Evolutionary conservation across 495 filamentous ascomycete species (phyloP).

Genomic region (Paragyromitra xinjiangensis): DNA sequence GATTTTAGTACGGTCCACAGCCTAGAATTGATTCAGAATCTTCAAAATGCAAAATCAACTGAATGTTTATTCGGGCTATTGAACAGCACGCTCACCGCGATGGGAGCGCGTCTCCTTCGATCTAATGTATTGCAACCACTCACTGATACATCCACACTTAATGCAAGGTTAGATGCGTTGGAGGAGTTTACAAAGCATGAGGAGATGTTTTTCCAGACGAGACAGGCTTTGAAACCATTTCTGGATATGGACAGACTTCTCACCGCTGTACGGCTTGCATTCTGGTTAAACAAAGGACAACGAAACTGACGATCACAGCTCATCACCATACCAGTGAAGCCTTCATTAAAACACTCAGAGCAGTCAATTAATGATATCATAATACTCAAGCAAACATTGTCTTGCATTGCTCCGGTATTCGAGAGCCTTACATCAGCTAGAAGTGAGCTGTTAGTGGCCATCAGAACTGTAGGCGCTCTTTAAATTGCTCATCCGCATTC

Average conservation of each 20-base stretch:
- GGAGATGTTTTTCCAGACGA: slow-evolving; percentile 82
- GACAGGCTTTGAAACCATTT: slow-evolving; percentile 77
- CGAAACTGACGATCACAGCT: slow-evolving; percentile 64
- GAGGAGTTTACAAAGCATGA: slow-evolving; percentile 85
- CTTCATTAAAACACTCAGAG: slow-evolving; percentile 72
- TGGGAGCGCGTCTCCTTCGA: slow-evolving; percentile 82
- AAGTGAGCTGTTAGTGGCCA: slow-evolving; percentile 71
- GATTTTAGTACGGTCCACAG: slow-evolving; percentile 84
- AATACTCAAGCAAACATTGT: slow-evolving; percentile 82
- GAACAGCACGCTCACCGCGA: slow-evolving; percentile 84
- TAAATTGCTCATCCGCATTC: slow-evolving; percentile 21
- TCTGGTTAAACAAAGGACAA: slow-evolving; percentile 25
- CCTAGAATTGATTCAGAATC: slow-evolving; percentile 89
- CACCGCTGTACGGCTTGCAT: slow-evolving; percentile 63
- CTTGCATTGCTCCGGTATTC: slow-evolving; percentile 71
- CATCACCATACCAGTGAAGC: slow-evolving; percentile 72
- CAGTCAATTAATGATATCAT: slow-evolving; percentile 87
- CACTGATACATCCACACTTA: slow-evolving; percentile 67
- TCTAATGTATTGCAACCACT: slow-evolving; percentile 90
- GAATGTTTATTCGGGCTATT: slow-evolving; percentile 83
- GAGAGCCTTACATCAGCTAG: slow-evolving; percentile 72
- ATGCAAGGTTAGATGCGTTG: slow-evolving; percentile 79
- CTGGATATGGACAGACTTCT: slow-evolving; percentile 75
- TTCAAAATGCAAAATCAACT: slow-evolving; percentile 76
- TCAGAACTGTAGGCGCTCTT: slow-evolving; percentile 65